Percentiles rank a stretch among this genome's conserved stretches.
These are phyloP conservation scores for Allium cepa DNA, from an alignment of 106 monocot genomes.

Conservation along the genomic window DNA sequence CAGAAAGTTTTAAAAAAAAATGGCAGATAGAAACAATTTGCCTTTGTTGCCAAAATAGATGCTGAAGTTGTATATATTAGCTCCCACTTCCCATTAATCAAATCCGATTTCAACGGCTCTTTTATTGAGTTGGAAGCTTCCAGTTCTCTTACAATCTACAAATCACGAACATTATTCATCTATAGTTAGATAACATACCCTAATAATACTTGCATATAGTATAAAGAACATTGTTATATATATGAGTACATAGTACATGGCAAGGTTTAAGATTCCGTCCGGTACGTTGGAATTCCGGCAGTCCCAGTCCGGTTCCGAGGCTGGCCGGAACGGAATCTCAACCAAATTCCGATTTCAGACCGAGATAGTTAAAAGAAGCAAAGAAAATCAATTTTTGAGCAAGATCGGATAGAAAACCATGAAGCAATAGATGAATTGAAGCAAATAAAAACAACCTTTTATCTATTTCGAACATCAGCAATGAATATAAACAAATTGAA, in stretches of 20 bases:
- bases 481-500: no score
- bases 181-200: not conserved
- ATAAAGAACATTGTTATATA: not conserved
- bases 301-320: no score
- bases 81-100: conserved; percentile 98
- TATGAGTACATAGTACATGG: not conserved
- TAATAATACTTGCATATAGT: not conserved
- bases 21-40: conserved; percentile 1
- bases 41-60: conserved; percentile 69
- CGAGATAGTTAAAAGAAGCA: no score
- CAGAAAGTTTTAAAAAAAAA: not conserved
- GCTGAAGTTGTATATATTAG: conserved; percentile 88
- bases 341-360: no score
- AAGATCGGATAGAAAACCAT: no score
- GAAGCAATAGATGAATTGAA: no score
- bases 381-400: no score
- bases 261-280: no score
- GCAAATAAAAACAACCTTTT: no score
- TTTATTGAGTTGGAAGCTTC: conserved; percentile 60
- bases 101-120: conserved; percentile 84
- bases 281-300: no score
- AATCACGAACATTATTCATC: not conserved
- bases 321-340: no score
- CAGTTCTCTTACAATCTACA: conserved; percentile 55
- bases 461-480: no score